Evolutionary conservation across 495 filamentous ascomycete species (phyloP).

Genomic region (Annulohypoxylon bovei): DNA sequence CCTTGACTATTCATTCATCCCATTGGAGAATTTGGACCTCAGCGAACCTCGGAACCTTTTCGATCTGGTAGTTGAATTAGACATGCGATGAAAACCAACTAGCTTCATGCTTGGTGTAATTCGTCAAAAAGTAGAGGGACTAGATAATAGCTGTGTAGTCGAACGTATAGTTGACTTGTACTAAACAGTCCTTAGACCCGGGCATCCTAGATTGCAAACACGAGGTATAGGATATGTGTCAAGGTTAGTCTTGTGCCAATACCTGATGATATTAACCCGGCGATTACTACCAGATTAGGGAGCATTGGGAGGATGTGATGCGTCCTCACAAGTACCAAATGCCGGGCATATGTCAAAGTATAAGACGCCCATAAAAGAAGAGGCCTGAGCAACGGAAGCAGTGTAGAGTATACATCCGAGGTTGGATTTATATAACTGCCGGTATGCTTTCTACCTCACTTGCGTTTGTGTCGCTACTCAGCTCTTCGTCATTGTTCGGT

Average conservation of each 20-base stretch:
- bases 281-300: neutral
- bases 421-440: slow-evolving; percentile 11
- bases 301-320: neutral
- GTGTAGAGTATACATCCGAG: neutral
- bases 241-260: neutral
- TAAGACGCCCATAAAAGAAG: neutral
- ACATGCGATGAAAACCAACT: neutral
- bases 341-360: neutral
- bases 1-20: neutral
- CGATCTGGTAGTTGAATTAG: neutral
- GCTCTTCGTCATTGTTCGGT: slow-evolving; percentile 16
- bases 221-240: neutral
- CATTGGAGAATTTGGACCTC: neutral
- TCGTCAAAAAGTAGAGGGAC: neutral
- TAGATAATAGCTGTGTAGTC: neutral
- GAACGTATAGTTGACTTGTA: neutral
- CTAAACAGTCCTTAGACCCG: neutral
- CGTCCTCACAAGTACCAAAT: neutral
- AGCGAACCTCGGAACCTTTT: neutral
- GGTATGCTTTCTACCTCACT: slow-evolving; percentile 45
- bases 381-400: neutral
- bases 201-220: neutral
- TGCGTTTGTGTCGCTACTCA: slow-evolving; percentile 46
- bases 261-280: neutral
- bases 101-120: neutral